Base-by-base conservation (phyloP, 1,284 basidiomycete species). In the Rhodotorula sp. region DNA sequence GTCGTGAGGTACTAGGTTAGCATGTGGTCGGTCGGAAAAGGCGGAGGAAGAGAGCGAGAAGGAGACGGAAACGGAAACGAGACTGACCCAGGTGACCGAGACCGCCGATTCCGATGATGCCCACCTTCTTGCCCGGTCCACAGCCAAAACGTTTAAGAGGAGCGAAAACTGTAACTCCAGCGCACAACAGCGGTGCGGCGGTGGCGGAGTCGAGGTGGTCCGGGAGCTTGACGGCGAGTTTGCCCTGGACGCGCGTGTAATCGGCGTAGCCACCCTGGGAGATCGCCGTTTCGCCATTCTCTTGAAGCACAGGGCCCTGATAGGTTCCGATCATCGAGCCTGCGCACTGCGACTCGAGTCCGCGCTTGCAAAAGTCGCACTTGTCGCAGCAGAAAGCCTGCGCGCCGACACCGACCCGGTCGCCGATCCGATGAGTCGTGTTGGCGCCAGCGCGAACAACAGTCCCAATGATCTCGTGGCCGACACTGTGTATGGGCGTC, bases 181-280 rank as follows among this genome's bases (percentile, higher is more conserved):
- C 81, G 75, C 82, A 84, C 23, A 84, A 77, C 73, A 74, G 58
- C 15, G 64, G 70, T 38, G 76, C 74, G 0, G 84, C 87, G 70
- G 86, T 80, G 68, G 85, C 85, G 4, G 85, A 84, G 52, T 84
- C 80, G 66, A 90, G 80, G 16, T 77, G 83, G 7, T 89, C 85
- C 0, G 89, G 89, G 64, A 91, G 86, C 21, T 85, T 84, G 81
- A 90, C 89, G 57, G 89, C 88, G 78, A 88, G 90, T 71, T 84
- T 85, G 77, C 87, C 63, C 47, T n/a, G 56, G 47, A 54, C 54
- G 61, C 88, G 86, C 72, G 89, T 86, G 72, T 84, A 85, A 48
- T 86, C 87, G 7, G 86, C 84, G 81, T 89, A 90, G 14, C 90
- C 89, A 65, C 73, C 74, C 86, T 87, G 62, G 83, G 84, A 79